A percentile compares a stretch with the other conserved stretches of the same genome.
These are phyloP conservation scores for Malassezia japonica DNA, from an alignment of 1,284 basidiomycete genomes.

Conservation along the genomic window DNA sequence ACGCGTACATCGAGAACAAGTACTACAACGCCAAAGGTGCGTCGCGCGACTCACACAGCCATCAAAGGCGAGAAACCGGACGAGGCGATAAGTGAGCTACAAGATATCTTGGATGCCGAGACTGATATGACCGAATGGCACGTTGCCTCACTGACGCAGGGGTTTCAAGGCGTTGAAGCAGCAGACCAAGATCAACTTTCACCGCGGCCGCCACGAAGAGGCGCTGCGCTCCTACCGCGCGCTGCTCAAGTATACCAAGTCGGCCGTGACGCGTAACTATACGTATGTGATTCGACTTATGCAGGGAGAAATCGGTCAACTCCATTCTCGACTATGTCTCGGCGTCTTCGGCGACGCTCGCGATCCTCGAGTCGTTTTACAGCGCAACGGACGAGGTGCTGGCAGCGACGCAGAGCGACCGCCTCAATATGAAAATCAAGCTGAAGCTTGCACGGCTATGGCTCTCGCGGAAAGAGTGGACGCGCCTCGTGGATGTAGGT, in stretches of 20 bases:
- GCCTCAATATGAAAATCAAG: slow-evolving; percentile 87
- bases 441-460: slow-evolving; percentile 94
- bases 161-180: slow-evolving; percentile 99
- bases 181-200: slow-evolving; percentile 85
- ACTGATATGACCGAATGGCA: slow-evolving; percentile 73
- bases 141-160: slow-evolving; percentile 50
- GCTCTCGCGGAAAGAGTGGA: slow-evolving; percentile 87
- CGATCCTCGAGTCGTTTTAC: slow-evolving; percentile 86
- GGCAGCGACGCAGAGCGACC: slow-evolving; percentile 91
- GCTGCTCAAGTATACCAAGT: slow-evolving; percentile 70
- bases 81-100: slow-evolving; percentile 75
- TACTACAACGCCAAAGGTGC: slow-evolving; percentile 94
- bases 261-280: slow-evolving; percentile 41
- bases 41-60: slow-evolving; percentile 53
- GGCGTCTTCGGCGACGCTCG: slow-evolving; percentile 63
- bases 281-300: slow-evolving; percentile 2
- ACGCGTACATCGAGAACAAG: slow-evolving; percentile 92
- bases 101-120: slow-evolving; percentile 75
- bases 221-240: slow-evolving; percentile 76
- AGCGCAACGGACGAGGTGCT: slow-evolving; percentile 80
- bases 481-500: no score
- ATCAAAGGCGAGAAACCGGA: slow-evolving; percentile 86
- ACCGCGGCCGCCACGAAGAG: slow-evolving; percentile 65
- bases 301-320: slow-evolving; percentile 86
- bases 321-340: slow-evolving; percentile 97